Evolutionary conservation across 169 alveolate genomes (phyloP), one percentile per base, ranked within the genome.

Genomic region (Plasmodium relictum): DNA sequence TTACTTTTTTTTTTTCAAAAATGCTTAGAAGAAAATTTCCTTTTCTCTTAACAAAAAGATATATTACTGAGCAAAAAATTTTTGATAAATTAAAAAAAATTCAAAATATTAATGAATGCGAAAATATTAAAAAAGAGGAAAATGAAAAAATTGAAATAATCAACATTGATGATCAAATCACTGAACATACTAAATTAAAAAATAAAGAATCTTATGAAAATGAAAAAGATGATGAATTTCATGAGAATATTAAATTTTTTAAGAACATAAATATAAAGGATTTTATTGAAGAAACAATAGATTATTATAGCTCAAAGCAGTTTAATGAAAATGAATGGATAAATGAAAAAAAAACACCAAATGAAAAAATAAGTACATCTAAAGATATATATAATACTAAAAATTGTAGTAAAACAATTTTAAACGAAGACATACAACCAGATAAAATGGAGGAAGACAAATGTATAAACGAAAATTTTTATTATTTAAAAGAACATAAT

Each of bases 101-200:
- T 20, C 12, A 22, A 24, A 58, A 56, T 3, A 22, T 14, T 26
- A 18, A 48, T 54, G 45, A 54, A 54, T 16, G 18, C 24, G 72
- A 14, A 16, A 16, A 24, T 10, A 7, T 8, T 10, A 3, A 12
- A 41, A 24, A 62, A 14, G 24, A 63, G 12, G 50, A 20, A 16
- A 59, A 54, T n/a, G 91, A 83, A 22, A 54, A 59, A 83, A 50
- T 83, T 9, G 91, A 83, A 54, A 66, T 83, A 54, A 83, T 83
- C 39, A 68, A 83, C 61, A 83, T 83, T 50, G 91, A 83, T 24
- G 83, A 83, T 24, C 54, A 45, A 61, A 62, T 44, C 14, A 3
- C 41, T 41, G 88, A 59, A 65, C 71, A 65, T 12, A 0, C 3
- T 10, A 54, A 2, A 3, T 31, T 31, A 2, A 31, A 31, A 31